Conservation (phyloP, 495 filamentous ascomycete genomes). For the Jackrogersella minutella region DNA sequence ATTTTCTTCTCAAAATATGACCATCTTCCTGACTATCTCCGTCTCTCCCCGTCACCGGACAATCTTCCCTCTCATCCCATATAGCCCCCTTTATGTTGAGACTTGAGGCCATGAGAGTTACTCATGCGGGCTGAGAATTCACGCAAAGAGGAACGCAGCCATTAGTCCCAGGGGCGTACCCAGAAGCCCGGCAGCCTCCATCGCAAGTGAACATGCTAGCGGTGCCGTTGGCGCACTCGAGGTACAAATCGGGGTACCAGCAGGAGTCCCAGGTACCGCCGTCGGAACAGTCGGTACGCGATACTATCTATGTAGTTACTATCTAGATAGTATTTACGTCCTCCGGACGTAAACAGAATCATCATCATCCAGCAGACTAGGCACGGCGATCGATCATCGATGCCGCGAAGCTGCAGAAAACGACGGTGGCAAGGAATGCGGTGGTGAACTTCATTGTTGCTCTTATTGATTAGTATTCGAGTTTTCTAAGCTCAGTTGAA, state of each 20-base stretch:
- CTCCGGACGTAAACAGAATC: no score
- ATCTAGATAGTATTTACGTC: no score
- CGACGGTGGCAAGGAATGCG: neutral
- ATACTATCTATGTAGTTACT: no score
- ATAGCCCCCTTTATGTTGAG: no score
- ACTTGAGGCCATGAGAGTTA: neutral
- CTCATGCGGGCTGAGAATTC: neutral
- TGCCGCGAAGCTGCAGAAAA: neutral
- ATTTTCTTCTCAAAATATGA: no score
- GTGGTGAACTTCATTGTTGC: conserved; percentile 13
- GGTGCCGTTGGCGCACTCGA: neutral
- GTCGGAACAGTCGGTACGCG: no score
- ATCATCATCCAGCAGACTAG: no score
- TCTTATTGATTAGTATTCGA: no score
- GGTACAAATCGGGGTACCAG: neutral
- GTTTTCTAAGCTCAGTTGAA: neutral
- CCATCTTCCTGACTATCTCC: neutral
- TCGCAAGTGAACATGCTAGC: conserved; percentile 5
- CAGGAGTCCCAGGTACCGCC: conserved; percentile 6
- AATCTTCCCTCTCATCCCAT: no score
- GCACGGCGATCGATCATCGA: neutral
- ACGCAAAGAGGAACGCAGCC: neutral
- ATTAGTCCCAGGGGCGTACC: neutral
- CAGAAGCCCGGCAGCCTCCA: conserved; percentile 1
- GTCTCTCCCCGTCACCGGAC: no score